phyloP scores from a whole-genome alignment of 1,284 basidiomycete species.

The Gomphus sp. region DNA sequence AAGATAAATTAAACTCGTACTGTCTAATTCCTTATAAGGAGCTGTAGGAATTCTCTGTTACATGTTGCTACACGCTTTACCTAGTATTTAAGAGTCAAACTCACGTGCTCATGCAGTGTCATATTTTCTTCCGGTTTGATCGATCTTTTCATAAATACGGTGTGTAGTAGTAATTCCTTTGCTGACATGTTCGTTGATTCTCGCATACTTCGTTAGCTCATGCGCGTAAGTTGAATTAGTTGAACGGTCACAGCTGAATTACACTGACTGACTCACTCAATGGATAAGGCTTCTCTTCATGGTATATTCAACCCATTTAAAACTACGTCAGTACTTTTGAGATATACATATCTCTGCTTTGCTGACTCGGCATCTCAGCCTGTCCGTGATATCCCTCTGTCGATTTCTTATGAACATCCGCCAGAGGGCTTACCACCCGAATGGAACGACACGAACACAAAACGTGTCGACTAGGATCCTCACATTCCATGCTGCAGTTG shows the following conservation, averaged over 20 bases:
- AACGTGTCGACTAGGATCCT: neutral
- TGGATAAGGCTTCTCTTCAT: neutral
- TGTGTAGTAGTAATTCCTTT: neutral
- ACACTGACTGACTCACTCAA: neutral
- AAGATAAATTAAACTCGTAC: neutral
- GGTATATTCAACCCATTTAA: neutral
- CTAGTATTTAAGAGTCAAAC: neutral
- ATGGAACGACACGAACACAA: neutral
- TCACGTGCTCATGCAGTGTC: neutral
- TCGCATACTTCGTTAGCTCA: neutral
- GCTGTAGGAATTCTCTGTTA: neutral
- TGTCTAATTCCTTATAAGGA: neutral
- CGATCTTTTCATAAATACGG: neutral
- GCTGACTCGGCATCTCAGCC: neutral
- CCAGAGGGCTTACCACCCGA: neutral
- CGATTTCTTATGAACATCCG: neutral
- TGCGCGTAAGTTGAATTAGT: neutral
- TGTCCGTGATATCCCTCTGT: neutral
- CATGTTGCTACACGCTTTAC: neutral
- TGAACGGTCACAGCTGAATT: neutral
- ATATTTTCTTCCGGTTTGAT: neutral
- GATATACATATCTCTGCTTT: neutral
- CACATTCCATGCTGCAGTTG: neutral
- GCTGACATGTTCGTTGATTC: neutral
- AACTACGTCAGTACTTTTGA: neutral